Evolutionary conservation across 495 filamentous ascomycete genomes (phyloP), one percentile per base, ranked within the genome.

Genomic region (Penicilliopsis zonata): DNA sequence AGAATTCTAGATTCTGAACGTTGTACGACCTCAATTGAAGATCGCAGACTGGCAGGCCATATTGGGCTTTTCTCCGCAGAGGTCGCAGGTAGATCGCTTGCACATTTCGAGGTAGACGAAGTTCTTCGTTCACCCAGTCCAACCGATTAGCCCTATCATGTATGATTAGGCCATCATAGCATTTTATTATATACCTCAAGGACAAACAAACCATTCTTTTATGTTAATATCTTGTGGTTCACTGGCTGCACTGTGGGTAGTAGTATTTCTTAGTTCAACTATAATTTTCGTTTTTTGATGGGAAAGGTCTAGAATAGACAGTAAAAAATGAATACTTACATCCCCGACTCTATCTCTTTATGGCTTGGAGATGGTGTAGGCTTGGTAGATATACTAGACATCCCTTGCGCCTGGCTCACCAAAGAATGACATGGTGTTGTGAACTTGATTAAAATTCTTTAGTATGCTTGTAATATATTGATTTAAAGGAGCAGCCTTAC

Each of bases 11-110:
- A 42, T 94, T 93, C 30, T 82, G 82, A 16, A 86, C 73, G 43
- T 69, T 83, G 68, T 86, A 98, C 13, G 90, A 92, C 40, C 90
- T 82, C 31, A 98, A 62, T 52, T 96, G 90, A 32, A 98, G 76
- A 48, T 94, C 77, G 59, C 86, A 94, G 26, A 79, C 70, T 13
- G 86, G 86, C 13, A 92, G 65, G 20, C 84, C 84, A 44, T 83
- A 74, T 41, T 76, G 48, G 23, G 82, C 64, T 36, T 59, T 57
- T 38, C 83, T 80, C 36, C 82, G 82, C 18, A 96, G 74, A 4
- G 90, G 90, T 34, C 78, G 69, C 28, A 94, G 68, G 53, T 92
- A 92, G 20, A 92, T 53, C 9, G 86, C 80, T 67, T 94, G 84
- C 31, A 94, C 76, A 30, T 72, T 74, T 42, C 79, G 65, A 30